Evolutionary conservation across 179 eudicot species (phyloP).

Genomic region (Sideroxylon spinosum): DNA sequence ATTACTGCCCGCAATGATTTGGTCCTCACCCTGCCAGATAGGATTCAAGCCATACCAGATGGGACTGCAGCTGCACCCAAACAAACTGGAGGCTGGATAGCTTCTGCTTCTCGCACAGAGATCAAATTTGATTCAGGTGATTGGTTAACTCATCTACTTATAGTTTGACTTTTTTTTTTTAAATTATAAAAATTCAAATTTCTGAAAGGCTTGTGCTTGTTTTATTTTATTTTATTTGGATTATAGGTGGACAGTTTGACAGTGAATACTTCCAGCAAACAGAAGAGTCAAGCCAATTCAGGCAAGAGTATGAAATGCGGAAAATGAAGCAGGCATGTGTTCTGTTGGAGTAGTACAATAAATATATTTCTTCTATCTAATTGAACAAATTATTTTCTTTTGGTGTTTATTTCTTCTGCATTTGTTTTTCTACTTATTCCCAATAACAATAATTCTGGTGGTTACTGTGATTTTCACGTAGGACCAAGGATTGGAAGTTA

Average conservation of each 20-base stretch:
- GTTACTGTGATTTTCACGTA: constrained; percentile 14
- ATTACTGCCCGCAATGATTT: constrained; percentile 77
- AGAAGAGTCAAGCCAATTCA: constrained; percentile 84
- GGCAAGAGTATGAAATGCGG: constrained; percentile 93
- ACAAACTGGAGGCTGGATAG: constrained; percentile 75
- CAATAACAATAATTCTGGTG: no score
- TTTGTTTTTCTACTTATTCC: neutral
- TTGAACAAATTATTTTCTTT: neutral
- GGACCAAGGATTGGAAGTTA: constrained; percentile 97
- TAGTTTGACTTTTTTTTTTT: neutral
- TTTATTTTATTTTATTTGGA: no score
- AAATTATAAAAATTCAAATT: no score
- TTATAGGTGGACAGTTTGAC: constrained; percentile 68
- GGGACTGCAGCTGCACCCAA: constrained; percentile 67
- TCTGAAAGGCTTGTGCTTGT: no score
- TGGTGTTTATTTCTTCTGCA: neutral
- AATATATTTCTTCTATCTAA: neutral
- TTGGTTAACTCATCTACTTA: neutral
- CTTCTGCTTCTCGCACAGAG: constrained; percentile 69
- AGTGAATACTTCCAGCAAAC: constrained; percentile 78
- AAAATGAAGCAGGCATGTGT: constrained; percentile 78
- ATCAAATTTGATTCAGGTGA: constrained; percentile 90
- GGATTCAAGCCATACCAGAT: constrained; percentile 88
- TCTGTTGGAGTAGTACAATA: neutral
- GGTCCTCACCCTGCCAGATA: constrained; percentile 80